Conservation (phyloP, 2,329 filamentous ascomycete species). For the Stemphylium vesicarium region DNA sequence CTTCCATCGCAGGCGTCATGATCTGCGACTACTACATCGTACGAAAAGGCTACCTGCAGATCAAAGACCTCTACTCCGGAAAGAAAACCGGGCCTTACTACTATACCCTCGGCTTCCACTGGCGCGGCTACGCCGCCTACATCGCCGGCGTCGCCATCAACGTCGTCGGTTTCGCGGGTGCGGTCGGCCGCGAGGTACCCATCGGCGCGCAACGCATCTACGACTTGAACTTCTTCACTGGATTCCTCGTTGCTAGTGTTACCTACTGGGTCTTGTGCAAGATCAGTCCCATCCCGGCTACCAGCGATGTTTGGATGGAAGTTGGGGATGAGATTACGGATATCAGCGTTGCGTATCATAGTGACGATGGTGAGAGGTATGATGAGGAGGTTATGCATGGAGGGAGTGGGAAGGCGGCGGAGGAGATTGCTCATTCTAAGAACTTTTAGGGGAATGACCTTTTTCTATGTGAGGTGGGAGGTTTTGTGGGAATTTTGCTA, state of each 20-base stretch:
- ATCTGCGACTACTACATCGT: conserved; percentile 87
- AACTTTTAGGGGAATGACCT: conserved; percentile 9
- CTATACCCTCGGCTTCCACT: conserved; percentile 75
- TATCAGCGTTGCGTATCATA: conserved; percentile 34
- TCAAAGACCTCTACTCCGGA: conserved; percentile 79
- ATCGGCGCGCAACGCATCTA: conserved; percentile 84
- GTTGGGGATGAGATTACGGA: conserved; percentile 58
- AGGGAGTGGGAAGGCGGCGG: conserved; percentile 18
- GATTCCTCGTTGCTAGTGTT: conserved; percentile 71
- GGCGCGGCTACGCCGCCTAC: conserved; percentile 84
- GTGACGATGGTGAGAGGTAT: conserved; percentile 34
- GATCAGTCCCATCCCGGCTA: conserved; percentile 74
- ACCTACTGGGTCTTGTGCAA: conserved; percentile 75
- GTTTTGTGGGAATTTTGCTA: background rate
- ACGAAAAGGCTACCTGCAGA: conserved; percentile 78
- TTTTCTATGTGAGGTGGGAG: no score
- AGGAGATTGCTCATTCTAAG: conserved; percentile 18
- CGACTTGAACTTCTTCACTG: conserved; percentile 88
- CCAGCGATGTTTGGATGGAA: conserved; percentile 78
- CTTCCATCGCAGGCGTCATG: conserved; percentile 91
- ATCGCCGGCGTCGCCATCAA: conserved; percentile 85
- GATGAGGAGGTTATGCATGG: conserved; percentile 38
- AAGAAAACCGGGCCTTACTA: conserved; percentile 73
- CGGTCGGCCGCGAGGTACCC: conserved; percentile 74
- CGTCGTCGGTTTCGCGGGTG: conserved; percentile 88